Evolutionary conservation across 2,329 filamentous ascomycete species (phyloP).

Genomic region (Bipolaris zeicola): DNA sequence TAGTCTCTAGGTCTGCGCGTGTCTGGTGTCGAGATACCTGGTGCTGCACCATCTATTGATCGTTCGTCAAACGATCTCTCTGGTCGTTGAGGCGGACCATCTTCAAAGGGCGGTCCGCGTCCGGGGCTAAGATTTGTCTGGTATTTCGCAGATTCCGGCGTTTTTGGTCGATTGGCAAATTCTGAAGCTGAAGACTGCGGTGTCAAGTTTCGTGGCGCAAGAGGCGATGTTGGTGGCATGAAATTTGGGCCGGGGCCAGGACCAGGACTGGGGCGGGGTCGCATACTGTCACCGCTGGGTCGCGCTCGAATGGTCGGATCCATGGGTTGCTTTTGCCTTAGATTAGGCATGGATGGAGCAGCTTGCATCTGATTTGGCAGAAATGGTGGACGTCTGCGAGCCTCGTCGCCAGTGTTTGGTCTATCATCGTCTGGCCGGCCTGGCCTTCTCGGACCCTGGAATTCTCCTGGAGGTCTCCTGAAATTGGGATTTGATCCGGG

Average conservation of each 20-base stretch:
- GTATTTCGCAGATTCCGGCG: conserved; percentile 37
- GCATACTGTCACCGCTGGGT: conserved; percentile 46
- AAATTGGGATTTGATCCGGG: conserved; percentile 28
- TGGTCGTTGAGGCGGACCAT: conserved; percentile 39
- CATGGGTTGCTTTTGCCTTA: conserved; percentile 41
- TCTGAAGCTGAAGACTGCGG: conserved; percentile 50
- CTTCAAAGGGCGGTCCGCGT: conserved; percentile 36
- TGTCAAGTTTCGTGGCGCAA: conserved; percentile 44
- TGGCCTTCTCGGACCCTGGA: conserved; percentile 27
- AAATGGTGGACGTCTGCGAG: conserved; percentile 33
- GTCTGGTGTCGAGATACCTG: conserved; percentile 31
- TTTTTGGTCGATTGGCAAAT: conserved; percentile 39
- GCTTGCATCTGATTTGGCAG: conserved; percentile 27
- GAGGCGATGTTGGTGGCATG: conserved; percentile 33
- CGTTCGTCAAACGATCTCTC: conserved; percentile 37
- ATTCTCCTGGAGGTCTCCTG: conserved; percentile 29
- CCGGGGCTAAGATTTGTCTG: conserved; percentile 35
- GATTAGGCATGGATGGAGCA: conserved; percentile 34
- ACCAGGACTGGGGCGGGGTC: conserved; percentile 37
- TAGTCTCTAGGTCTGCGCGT: conserved; percentile 39
- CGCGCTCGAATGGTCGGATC: conserved; percentile 42
- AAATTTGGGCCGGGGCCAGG: conserved; percentile 41
- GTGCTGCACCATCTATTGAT: conserved; percentile 27
- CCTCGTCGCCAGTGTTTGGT: conserved; percentile 39
- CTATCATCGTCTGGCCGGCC: conserved; percentile 30